phyloP scores from a whole-genome alignment of 805 yeast species.

The Myxozyma geophila region DNA sequence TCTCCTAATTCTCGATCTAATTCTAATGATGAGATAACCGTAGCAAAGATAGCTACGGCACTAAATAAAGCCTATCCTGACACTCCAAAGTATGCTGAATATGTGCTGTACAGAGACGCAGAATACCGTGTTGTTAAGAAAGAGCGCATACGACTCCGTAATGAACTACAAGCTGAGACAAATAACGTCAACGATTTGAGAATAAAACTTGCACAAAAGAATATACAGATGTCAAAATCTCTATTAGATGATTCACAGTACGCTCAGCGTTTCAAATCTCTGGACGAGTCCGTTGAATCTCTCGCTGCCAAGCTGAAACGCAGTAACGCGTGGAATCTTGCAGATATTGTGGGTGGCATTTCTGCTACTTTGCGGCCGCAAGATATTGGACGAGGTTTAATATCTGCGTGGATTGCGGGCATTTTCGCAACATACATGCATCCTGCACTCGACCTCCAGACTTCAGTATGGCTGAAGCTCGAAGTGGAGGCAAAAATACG shows the following conservation, averaged over 20 bases:
- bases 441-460: neutral
- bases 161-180: neutral
- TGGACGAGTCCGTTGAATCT: conserved; percentile 7
- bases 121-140: neutral
- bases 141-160: neutral
- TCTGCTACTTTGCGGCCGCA: neutral
- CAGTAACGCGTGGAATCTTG: neutral
- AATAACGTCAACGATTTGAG: neutral
- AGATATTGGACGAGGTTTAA: conserved; percentile 5
- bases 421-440: conserved; percentile 1
- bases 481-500: conserved; percentile 1
- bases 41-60: neutral
- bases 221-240: neutral
- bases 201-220: neutral
- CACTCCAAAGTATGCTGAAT: neutral
- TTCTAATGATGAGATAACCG: neutral
- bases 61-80: neutral
- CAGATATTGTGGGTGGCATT: neutral
- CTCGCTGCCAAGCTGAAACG: neutral
- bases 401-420: neutral
- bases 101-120: neutral
- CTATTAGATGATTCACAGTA: conserved; percentile 8
- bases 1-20: neutral
- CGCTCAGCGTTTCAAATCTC: neutral
- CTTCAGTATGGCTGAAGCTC: neutral